Percentiles rank a stretch among this genome's conserved stretches.
These are phyloP conservation scores for Blastobotrys arbuscula DNA, from an alignment of 1,139 yeast genomes.

Conservation along the genomic window DNA sequence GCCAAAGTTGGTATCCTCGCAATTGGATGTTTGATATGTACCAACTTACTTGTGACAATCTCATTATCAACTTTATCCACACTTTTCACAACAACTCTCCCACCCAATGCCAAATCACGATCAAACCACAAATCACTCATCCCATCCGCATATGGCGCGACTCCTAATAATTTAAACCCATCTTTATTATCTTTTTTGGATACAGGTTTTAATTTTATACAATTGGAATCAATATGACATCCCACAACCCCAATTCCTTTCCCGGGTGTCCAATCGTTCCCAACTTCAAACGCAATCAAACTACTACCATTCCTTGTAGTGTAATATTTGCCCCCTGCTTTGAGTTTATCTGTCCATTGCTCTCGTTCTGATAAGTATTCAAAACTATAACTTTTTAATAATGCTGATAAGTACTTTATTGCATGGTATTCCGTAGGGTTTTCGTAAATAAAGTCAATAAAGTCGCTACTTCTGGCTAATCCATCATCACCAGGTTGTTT, in stretches of 20 bases:
- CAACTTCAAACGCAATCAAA: slow-evolving; percentile 72
- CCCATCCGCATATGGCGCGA: slow-evolving; percentile 91
- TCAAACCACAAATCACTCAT: slow-evolving; percentile 82
- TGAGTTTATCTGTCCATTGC: slow-evolving; percentile 54
- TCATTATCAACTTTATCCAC: slow-evolving; percentile 22
- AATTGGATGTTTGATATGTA: slow-evolving; percentile 77
- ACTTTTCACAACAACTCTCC: slow-evolving; percentile 69
- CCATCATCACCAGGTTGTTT: slow-evolving; percentile 8
- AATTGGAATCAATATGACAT: slow-evolving; percentile 90
- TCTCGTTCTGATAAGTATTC: slow-evolving; percentile 64
- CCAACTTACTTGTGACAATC: slow-evolving; percentile 55
- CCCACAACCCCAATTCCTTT: slow-evolving; percentile 82
- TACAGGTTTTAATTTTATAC: slow-evolving; percentile 67
- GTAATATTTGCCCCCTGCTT: slow-evolving; percentile 52
- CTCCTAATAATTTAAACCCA: slow-evolving; percentile 84
- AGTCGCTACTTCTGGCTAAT: slow-evolving; percentile 35
- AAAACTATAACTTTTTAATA: slow-evolving; percentile 33
- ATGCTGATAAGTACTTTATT: slow-evolving; percentile 48
- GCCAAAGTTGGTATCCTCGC: slow-evolving; percentile 92
- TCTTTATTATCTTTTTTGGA: slow-evolving; percentile 61
- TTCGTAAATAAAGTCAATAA: slow-evolving; percentile 72
- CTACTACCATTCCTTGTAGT: slow-evolving; percentile 81
- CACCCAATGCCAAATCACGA: slow-evolving; percentile 86
- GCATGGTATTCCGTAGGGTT: slow-evolving; percentile 95
- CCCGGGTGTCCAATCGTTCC: slow-evolving; percentile 62